Evolutionary conservation across 2,329 filamentous ascomycete species (phyloP).

Genomic region (Exophiala calicioides): DNA sequence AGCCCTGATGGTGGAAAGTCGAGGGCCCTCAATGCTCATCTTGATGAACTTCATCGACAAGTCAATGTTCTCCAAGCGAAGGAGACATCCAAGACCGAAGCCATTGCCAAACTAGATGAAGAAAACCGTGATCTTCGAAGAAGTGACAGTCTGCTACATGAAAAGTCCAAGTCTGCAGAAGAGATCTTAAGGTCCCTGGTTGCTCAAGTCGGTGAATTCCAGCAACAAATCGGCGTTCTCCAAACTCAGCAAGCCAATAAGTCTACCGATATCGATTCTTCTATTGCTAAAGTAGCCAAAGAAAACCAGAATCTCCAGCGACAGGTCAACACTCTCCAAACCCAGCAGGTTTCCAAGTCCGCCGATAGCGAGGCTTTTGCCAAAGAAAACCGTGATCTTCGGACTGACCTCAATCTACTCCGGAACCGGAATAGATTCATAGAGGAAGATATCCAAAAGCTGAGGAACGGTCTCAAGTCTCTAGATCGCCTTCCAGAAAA

Average conservation of each 20-base stretch:
- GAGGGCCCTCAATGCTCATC: too few species aligned
- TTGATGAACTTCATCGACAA: too few species aligned
- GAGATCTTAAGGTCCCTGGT: neutral
- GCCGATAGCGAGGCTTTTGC: too few species aligned
- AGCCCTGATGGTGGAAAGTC: too few species aligned
- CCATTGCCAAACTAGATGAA: too few species aligned
- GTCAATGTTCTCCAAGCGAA: too few species aligned
- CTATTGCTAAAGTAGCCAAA: neutral
- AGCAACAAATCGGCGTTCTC: neutral
- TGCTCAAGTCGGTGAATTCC: neutral
- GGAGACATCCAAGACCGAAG: too few species aligned
- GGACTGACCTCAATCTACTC: neutral
- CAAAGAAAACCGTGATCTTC: neutral
- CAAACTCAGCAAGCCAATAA: conserved; percentile 7
- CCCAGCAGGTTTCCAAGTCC: too few species aligned
- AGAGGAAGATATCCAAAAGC: neutral
- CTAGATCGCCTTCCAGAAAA: neutral
- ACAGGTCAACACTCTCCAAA: neutral
- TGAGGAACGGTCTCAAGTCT: neutral
- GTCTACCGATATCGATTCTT: neutral
- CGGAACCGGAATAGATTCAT: neutral
- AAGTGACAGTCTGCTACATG: neutral
- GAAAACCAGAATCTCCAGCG: conserved; percentile 2
- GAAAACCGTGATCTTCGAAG: too few species aligned
- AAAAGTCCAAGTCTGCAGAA: too few species aligned